A percentile compares a stretch with the other conserved stretches of the same genome.
Conservation (phyloP, 805 yeast genomes). For the Starmera quercuum region DNA sequence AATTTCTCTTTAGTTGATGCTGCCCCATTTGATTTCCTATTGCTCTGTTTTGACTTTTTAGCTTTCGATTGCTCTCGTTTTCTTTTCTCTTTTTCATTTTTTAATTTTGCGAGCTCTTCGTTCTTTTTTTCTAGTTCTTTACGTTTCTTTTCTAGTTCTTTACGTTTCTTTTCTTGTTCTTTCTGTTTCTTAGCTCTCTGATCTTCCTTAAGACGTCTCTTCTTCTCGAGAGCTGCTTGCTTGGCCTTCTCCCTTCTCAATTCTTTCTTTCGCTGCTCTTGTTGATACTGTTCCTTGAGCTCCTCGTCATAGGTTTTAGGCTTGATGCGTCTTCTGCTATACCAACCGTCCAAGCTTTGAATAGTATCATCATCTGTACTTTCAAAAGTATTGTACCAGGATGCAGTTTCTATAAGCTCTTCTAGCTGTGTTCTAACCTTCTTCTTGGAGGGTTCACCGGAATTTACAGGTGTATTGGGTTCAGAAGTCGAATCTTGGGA, state of each 20-base stretch:
- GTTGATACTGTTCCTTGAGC: not conserved
- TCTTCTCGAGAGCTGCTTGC: conserved; percentile 7
- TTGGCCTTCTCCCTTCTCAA: conserved; percentile 11
- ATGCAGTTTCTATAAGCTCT: not conserved
- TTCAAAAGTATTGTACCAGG: conserved; percentile 1
- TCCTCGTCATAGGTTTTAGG: not conserved
- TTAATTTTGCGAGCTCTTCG: conserved; percentile 3
- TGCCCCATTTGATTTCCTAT: not conserved
- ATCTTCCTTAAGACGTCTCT: not conserved
- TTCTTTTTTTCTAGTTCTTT: conserved; percentile 7
- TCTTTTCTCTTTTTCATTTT: not conserved
- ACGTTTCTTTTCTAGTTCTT: conserved; percentile 8
- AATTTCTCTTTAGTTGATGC: conserved; percentile 2
- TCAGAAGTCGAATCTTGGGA: too few relatives aligned
- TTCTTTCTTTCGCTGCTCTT: conserved; percentile 3
- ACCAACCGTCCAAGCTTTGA: too few relatives aligned
- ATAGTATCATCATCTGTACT: not conserved
- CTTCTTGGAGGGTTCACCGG: not conserved
- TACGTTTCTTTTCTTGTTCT: conserved; percentile 8
- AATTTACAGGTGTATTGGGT: too few relatives aligned
- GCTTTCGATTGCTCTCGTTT: not conserved
- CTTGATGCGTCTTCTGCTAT: not conserved
- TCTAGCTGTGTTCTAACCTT: not conserved
- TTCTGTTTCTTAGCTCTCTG: conserved; percentile 11
- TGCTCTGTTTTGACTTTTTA: not conserved